A percentile compares a stretch with the other conserved stretches of the same genome.
These are phyloP conservation scores for Aspergillus arachidicola DNA, from an alignment of 2,329 filamentous ascomycete species.

Conservation along the genomic window DNA sequence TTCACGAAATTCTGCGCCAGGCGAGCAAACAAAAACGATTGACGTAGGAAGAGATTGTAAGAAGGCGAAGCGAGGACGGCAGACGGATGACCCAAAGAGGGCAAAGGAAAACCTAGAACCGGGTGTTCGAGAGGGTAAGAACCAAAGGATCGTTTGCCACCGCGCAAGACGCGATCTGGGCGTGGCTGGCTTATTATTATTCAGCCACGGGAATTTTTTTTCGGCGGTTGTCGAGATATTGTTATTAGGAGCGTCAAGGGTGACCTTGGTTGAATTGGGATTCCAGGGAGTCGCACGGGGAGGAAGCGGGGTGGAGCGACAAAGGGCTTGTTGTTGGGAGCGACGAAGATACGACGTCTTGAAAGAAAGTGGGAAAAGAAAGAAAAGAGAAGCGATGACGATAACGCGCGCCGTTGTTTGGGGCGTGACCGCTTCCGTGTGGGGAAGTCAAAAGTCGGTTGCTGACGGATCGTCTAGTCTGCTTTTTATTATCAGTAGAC, in stretches of 20 bases:
- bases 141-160: constrained; percentile 39
- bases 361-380: constrained; percentile 9
- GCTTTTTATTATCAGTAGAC: too few relatives aligned
- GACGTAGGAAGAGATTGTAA: neutral
- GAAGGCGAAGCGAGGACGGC: constrained; percentile 9
- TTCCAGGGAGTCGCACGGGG: neutral
- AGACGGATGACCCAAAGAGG: constrained; percentile 18
- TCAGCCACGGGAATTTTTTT: constrained; percentile 20
- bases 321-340: constrained; percentile 2
- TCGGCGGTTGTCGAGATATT: too few relatives aligned
- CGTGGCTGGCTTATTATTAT: constrained; percentile 17
- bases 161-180: constrained; percentile 26
- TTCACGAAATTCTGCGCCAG: neutral
- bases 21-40: neutral
- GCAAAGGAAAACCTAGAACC: constrained; percentile 15
- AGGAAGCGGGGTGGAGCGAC: neutral
- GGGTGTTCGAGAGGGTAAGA: constrained; percentile 28
- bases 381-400: constrained; percentile 15
- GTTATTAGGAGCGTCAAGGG: neutral
- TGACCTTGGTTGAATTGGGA: neutral
- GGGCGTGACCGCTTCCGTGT: constrained; percentile 25
- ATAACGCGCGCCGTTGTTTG: constrained; percentile 16
- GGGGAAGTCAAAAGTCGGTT: constrained; percentile 13
- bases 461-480: neutral
- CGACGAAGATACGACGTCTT: neutral